Percentiles rank a stretch among this genome's conserved stretches.
Conservation (phyloP, 2,329 filamentous ascomycete genomes). For the Hypoxylon sp. region DNA sequence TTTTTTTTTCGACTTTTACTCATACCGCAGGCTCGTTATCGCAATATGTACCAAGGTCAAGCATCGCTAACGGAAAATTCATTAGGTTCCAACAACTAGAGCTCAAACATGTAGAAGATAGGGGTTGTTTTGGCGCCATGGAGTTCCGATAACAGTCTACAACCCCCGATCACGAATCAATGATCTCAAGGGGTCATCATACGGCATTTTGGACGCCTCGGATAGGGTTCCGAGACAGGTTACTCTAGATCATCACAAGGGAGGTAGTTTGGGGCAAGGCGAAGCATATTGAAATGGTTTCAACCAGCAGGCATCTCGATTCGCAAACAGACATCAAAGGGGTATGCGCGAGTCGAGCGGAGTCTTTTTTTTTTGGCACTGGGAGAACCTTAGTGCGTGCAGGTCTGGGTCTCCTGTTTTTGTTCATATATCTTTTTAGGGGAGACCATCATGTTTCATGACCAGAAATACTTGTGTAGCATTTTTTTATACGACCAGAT, state of each 20-base stretch:
- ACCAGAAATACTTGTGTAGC: conserved; percentile 27
- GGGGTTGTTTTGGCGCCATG: conserved; percentile 84
- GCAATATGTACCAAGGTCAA: not conserved
- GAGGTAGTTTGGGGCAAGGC: conserved; percentile 20
- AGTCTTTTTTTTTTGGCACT: conserved; percentile 8
- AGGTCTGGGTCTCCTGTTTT: conserved; percentile 10
- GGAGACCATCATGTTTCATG: conserved; percentile 26
- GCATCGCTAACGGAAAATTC: conserved; percentile 32
- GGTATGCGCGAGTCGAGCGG: conserved; percentile 9
- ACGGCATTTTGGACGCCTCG: conserved; percentile 16
- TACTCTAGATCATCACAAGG: conserved; percentile 7
- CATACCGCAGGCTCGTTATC: not conserved
- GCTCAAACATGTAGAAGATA: conserved; percentile 86
- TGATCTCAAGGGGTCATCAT: conserved; percentile 3
- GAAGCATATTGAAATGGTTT: conserved; percentile 15
- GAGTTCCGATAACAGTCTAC: conserved; percentile 78
- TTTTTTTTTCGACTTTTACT: not conserved
- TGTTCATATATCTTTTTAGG: not conserved
- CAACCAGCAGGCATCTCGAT: conserved; percentile 23
- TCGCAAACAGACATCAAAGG: conserved; percentile 17
- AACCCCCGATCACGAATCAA: conserved; percentile 9
- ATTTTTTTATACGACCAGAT: conserved; percentile 38
- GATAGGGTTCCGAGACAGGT: conserved; percentile 10
- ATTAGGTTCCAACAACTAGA: conserved; percentile 92
- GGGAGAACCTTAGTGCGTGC: conserved; percentile 3